Percentiles rank a stretch among this genome's conserved stretches.
These are phyloP conservation scores for Botrytis deweyae DNA, from an alignment of 2,329 filamentous ascomycete species.

Conservation along the genomic window DNA sequence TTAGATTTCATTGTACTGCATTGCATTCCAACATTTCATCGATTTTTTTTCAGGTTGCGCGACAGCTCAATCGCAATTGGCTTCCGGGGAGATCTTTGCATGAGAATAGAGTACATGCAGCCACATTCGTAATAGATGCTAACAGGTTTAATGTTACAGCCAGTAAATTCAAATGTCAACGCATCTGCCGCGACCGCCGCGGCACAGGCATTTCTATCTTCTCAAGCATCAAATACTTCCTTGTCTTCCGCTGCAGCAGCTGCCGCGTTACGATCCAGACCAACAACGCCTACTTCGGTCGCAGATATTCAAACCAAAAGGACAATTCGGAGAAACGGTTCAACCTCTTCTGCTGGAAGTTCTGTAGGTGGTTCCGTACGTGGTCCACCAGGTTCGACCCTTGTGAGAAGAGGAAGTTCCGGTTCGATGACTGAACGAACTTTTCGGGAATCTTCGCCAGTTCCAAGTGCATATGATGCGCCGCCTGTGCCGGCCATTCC, in stretches of 20 bases:
- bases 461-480: constrained; percentile 46
- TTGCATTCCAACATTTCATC: constrained; percentile 14
- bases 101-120: constrained; percentile 2
- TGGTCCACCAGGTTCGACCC: constrained; percentile 43
- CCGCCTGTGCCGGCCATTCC: constrained; percentile 79
- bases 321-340: constrained; percentile 69
- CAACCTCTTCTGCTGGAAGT: constrained; percentile 65
- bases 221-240: constrained; percentile 60
- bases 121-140: constrained; percentile 27
- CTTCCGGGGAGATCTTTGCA: neutral
- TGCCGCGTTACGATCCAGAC: constrained; percentile 75
- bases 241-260: constrained; percentile 85
- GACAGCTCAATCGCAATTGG: constrained; percentile 15
- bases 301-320: constrained; percentile 86
- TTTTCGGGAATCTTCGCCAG: constrained; percentile 64
- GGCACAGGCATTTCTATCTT: constrained; percentile 74
- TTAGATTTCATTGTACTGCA: constrained; percentile 19
- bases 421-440: constrained; percentile 87
- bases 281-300: constrained; percentile 75
- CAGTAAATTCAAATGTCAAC: constrained; percentile 62
- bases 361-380: constrained; percentile 44
- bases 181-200: constrained; percentile 78
- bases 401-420: constrained; percentile 67
- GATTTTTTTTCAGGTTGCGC: constrained; percentile 1
- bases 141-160: constrained; percentile 46